phyloP scores from a whole-genome alignment of 2,329 filamentous ascomycete genomes.

The Cladosporium colombiae region DNA sequence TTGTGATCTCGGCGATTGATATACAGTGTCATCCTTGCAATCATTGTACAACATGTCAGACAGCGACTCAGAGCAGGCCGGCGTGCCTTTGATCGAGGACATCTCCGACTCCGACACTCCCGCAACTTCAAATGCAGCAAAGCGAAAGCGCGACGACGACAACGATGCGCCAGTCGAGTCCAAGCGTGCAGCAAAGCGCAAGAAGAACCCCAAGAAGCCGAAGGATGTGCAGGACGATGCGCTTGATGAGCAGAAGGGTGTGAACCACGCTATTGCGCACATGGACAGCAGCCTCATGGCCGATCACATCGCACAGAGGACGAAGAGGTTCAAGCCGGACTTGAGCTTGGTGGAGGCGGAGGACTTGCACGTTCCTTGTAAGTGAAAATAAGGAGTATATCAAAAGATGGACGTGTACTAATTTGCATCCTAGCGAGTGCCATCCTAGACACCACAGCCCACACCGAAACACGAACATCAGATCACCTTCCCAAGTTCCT shows the following conservation, averaged over 20 bases:
- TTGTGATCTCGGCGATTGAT: neutral
- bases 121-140: conserved; percentile 33
- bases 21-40: neutral
- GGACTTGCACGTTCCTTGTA: conserved; percentile 77
- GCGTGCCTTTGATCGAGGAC: conserved; percentile 48
- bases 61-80: conserved; percentile 43
- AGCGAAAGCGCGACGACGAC: conserved; percentile 44
- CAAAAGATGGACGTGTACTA: neutral
- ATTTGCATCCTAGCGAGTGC: conserved; percentile 58
- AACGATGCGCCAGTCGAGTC: conserved; percentile 37
- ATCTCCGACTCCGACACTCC: conserved; percentile 38
- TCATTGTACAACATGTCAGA: conserved; percentile 42
- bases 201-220: conserved; percentile 57
- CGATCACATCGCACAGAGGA: conserved; percentile 80
- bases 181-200: conserved; percentile 50
- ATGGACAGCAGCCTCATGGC: conserved; percentile 84
- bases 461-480: conserved; percentile 64
- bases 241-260: conserved; percentile 50
- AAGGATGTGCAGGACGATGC: conserved; percentile 66
- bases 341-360: conserved; percentile 81
- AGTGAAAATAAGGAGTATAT: neutral
- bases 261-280: conserved; percentile 77
- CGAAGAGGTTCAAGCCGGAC: conserved; percentile 74
- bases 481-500: conserved; percentile 78
- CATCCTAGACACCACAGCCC: conserved; percentile 79